phyloP scores from a whole-genome alignment of 371 early-diverging fungal species.

The Mucor velutinosus region DNA sequence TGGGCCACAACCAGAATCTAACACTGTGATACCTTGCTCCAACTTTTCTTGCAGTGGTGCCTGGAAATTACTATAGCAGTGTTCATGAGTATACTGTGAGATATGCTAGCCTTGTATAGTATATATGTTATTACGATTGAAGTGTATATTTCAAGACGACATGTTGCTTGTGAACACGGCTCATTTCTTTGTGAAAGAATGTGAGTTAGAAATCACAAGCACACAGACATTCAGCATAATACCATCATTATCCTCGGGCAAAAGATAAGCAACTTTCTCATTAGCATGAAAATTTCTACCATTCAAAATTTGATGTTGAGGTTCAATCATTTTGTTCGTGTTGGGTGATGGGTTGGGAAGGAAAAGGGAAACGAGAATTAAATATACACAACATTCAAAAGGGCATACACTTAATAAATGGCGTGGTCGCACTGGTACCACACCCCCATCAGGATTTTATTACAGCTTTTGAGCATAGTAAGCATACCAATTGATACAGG shows the following conservation, averaged over 20 bases:
- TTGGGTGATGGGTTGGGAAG: background rate
- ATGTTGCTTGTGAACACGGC: slow-evolving; percentile 27
- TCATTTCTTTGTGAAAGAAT: slow-evolving; percentile 6
- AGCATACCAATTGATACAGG: slow-evolving; percentile 8
- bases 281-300: slow-evolving; percentile 53
- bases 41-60: slow-evolving; percentile 18
- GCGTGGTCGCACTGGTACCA: background rate
- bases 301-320: slow-evolving; percentile 29
- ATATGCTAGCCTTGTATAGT: background rate
- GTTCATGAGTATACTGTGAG: slow-evolving; percentile 14
- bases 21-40: slow-evolving; percentile 21
- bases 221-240: background rate
- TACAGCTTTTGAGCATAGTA: slow-evolving; percentile 16
- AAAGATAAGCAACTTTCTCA: slow-evolving; percentile 44
- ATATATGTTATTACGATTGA: slow-evolving; percentile 14
- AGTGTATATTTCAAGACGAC: slow-evolving; percentile 22
- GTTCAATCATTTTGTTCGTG: background rate
- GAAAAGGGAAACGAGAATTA: background rate
- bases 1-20: slow-evolving; percentile 29
- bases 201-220: too few species aligned
- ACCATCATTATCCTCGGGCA: slow-evolving; percentile 56
- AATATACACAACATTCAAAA: background rate
- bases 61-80: slow-evolving; percentile 22
- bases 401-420: background rate
- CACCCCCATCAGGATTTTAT: background rate